phyloP scores from a whole-genome alignment of 768 basidiomycete species.

The Podaxis sp. region DNA sequence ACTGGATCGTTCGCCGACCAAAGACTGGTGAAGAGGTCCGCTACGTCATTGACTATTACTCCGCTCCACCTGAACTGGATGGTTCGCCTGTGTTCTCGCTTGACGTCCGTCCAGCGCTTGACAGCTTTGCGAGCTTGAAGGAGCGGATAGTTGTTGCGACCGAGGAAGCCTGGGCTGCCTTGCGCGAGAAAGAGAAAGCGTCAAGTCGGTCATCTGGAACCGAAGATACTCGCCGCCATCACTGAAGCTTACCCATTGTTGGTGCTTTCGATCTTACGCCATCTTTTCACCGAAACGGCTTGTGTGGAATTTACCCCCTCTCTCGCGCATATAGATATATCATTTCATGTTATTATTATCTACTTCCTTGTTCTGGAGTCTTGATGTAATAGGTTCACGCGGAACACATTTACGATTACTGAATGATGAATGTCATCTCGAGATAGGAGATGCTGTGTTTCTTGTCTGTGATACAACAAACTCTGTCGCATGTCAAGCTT shows the following conservation, averaged over 20 bases:
- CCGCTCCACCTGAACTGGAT: slow-evolving; percentile 83
- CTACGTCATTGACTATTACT: slow-evolving; percentile 99
- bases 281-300: background rate
- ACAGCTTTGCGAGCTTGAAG: slow-evolving; percentile 75
- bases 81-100: slow-evolving; percentile 94
- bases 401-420: no score
- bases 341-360: background rate
- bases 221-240: background rate
- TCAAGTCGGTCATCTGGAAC: background rate
- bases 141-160: slow-evolving; percentile 71
- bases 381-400: no score
- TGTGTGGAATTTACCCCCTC: background rate
- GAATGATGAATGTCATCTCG: no score
- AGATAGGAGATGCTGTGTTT: no score
- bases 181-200: slow-evolving; percentile 33
- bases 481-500: no score
- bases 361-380: background rate
- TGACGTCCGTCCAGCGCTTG: slow-evolving; percentile 94
- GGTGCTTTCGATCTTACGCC: no score
- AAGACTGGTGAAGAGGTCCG: slow-evolving; percentile 80
- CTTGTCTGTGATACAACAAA: no score
- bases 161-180: slow-evolving; percentile 61
- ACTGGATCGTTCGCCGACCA: slow-evolving; percentile 91
- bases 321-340: background rate
- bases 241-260: no score